A percentile compares a stretch with the other conserved stretches of the same genome.
These are phyloP conservation scores for Globisporangium camurandrum DNA, from an alignment of 352 stramenopile species.

Conservation along the genomic window DNA sequence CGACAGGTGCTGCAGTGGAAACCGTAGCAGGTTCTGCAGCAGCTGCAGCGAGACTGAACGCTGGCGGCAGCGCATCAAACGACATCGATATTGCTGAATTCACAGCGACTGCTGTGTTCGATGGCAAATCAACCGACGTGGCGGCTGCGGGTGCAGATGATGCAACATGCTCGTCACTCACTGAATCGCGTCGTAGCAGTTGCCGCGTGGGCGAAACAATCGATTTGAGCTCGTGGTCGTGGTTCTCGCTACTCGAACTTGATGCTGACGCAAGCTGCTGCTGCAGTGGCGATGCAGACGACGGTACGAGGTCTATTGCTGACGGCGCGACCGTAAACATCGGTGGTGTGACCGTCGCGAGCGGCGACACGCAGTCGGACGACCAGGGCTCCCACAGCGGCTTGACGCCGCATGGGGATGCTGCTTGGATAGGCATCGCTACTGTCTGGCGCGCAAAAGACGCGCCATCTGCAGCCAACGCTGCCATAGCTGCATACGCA, in stretches of 20 bases:
- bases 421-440: background rate
- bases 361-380: slow-evolving; percentile 22
- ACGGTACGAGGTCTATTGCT: slow-evolving; percentile 1
- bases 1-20: no score
- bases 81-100: background rate
- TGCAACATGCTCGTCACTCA: background rate
- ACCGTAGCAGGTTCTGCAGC: no score
- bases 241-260: background rate
- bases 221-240: slow-evolving; percentile 10
- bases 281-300: background rate
- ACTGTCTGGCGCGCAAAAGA: background rate
- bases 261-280: background rate
- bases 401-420: slow-evolving; percentile 24
- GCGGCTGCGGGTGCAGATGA: background rate
- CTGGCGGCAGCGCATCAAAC: background rate
- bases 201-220: slow-evolving; percentile 4
- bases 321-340: slow-evolving; percentile 11
- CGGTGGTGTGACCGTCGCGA: slow-evolving; percentile 2
- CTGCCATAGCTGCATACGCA: no score
- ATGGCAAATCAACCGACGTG: no score
- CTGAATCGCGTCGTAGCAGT: background rate
- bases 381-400: slow-evolving; percentile 43
- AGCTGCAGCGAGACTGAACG: background rate
- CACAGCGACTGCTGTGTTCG: background rate
- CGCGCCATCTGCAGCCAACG: background rate